phyloP scores from a whole-genome alignment of 306 rosid genomes.

The Pyrus bretschneideri region DNA sequence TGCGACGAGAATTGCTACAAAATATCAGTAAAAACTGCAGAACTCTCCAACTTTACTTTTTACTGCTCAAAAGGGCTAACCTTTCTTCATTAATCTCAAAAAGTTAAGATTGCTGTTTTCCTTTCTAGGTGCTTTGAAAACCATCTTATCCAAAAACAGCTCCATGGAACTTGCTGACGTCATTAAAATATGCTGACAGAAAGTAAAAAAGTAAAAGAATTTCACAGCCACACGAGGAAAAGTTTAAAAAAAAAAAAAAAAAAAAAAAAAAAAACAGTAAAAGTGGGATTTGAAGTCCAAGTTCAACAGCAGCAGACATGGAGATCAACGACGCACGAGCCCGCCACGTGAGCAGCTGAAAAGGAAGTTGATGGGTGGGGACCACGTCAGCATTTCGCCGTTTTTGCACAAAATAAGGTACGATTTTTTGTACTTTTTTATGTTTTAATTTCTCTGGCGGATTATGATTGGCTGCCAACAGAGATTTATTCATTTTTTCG shows the following conservation, averaged over 20 bases:
- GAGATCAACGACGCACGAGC: background rate
- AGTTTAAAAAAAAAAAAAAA: background rate
- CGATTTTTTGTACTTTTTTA: background rate
- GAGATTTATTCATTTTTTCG: too few relatives aligned
- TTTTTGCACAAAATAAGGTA: background rate
- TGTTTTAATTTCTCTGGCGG: background rate
- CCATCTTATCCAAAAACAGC: background rate
- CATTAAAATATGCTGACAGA: background rate
- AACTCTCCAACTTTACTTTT: too few relatives aligned
- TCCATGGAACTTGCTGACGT: background rate
- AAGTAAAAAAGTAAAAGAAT: background rate
- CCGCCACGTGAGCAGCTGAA: constrained; percentile 9
- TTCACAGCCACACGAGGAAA: background rate
- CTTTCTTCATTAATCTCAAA: background rate
- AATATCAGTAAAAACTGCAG: too few relatives aligned
- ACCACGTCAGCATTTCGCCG: constrained; percentile 4
- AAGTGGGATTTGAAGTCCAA: background rate
- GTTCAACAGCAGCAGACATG: background rate
- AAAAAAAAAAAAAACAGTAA: background rate
- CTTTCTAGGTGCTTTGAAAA: background rate
- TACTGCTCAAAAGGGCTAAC: background rate
- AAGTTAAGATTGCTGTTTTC: background rate
- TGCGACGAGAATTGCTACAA: too few relatives aligned
- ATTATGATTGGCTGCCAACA: too few relatives aligned
- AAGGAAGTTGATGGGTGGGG: background rate